Evolutionary conservation across 805 yeast species (phyloP).

Genomic region (Tetrapisispora phaffii): DNA sequence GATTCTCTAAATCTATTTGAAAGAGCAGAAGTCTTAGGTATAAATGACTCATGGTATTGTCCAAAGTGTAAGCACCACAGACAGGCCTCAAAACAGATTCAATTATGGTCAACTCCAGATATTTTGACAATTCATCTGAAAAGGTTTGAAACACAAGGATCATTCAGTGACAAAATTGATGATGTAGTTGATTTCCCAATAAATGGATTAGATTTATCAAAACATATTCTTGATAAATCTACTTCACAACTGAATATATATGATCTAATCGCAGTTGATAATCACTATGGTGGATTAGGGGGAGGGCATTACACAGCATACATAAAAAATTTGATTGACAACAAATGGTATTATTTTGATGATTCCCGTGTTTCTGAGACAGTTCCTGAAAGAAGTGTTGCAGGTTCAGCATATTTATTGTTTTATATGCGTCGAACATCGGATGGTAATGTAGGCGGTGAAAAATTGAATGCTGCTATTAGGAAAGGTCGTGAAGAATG

Average conservation of each 20-base stretch:
- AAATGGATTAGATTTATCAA: conserved; percentile 62
- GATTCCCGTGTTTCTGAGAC: conserved; percentile 65
- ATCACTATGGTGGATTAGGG: conserved; percentile 91
- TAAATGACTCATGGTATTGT: conserved; percentile 90
- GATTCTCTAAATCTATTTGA: conserved; percentile 72
- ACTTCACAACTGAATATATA: conserved; percentile 37
- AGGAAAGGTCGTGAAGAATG: conserved; percentile 32
- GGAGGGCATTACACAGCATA: conserved; percentile 96
- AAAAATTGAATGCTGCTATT: conserved; percentile 33
- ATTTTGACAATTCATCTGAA: conserved; percentile 82
- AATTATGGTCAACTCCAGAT: conserved; percentile 90
- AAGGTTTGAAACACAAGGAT: conserved; percentile 74
- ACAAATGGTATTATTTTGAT: conserved; percentile 81
- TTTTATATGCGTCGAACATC: conserved; percentile 57
- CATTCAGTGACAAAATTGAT: conserved; percentile 83
- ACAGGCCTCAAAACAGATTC: conserved; percentile 81
- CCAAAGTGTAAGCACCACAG: conserved; percentile 81
- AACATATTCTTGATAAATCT: conserved; percentile 37
- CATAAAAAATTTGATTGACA: conserved; percentile 67
- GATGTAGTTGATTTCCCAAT: conserved; percentile 82
- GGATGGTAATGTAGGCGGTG: conserved; percentile 37
- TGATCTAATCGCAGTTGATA: conserved; percentile 87
- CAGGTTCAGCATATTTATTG: conserved; percentile 76
- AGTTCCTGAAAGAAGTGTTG: conserved; percentile 49
- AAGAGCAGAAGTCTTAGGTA: conserved; percentile 73